These are phyloP conservation scores for Carallia brachiata DNA, from an alignment of 345 rosid species.

Conservation along the genomic window DNA sequence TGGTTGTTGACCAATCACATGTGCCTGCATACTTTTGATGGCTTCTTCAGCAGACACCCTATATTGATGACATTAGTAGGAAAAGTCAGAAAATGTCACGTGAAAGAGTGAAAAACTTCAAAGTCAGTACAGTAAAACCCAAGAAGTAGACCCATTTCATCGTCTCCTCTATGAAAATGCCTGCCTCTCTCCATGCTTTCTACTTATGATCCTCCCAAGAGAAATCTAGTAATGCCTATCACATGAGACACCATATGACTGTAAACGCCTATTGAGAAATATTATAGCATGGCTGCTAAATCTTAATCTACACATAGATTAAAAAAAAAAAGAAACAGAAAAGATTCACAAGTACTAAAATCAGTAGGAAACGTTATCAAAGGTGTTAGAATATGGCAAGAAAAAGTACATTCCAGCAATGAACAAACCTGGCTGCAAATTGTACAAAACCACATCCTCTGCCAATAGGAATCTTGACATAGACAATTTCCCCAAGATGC, in stretches of 20 bases:
- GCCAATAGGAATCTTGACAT: slow-evolving; percentile 79
- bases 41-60: slow-evolving; percentile 96
- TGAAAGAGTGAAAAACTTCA: background rate
- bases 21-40: slow-evolving; percentile 84
- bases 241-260: background rate
- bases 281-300: too few relatives aligned
- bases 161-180: slow-evolving; percentile 5
- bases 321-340: too few relatives aligned
- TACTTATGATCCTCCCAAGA: slow-evolving; percentile 20
- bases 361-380: background rate
- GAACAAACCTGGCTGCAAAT: slow-evolving; percentile 61
- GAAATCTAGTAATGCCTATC: slow-evolving; percentile 10
- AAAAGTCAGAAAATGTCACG: background rate
- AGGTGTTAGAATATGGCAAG: background rate
- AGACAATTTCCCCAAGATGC: slow-evolving; percentile 69
- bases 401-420: background rate
- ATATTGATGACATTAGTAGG: background rate
- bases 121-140: background rate
- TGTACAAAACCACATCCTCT: slow-evolving; percentile 93
- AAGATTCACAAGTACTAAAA: background rate
- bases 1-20: slow-evolving; percentile 82
- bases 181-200: slow-evolving; percentile 13
- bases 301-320: too few relatives aligned
- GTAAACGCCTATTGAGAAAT: too few relatives aligned
- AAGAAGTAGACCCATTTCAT: slow-evolving; percentile 2